These are phyloP conservation scores for Leucocoprinus sp. DNA, from an alignment of 768 basidiomycete genomes.

Conservation along the genomic window DNA sequence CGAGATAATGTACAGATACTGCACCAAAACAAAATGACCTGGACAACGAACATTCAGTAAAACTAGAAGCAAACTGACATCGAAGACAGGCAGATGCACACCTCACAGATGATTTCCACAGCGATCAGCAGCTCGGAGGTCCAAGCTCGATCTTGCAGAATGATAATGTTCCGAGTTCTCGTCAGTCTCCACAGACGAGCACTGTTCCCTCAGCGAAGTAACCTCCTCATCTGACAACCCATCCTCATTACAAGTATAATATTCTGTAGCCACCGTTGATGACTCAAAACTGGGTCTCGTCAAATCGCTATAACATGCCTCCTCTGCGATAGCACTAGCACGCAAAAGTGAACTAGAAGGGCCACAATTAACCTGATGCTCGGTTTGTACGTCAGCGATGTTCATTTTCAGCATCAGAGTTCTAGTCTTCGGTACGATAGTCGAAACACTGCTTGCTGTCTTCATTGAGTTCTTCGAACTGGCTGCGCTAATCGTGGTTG, in stretches of 20 bases:
- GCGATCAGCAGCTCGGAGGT: neutral
- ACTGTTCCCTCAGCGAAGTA: neutral
- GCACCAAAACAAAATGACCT: neutral
- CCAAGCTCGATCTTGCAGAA: conserved; percentile 9
- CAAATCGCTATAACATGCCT: neutral
- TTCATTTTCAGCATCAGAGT: neutral
- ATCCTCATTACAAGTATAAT: conserved; percentile 8
- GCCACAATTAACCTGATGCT: neutral
- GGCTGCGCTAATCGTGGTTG: neutral
- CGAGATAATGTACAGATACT: neutral
- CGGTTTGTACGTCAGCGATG: neutral
- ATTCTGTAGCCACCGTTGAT: neutral
- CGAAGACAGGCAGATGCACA: neutral
- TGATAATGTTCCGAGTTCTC: neutral
- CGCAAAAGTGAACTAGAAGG: neutral
- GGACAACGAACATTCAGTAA: neutral
- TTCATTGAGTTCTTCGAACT: neutral
- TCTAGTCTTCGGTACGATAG: neutral
- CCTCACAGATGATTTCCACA: neutral
- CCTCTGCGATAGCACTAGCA: neutral
- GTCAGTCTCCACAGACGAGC: neutral
- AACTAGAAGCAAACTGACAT: neutral
- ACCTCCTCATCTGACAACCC: neutral
- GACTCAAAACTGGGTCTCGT: neutral
- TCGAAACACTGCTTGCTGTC: conserved; percentile 4